Base-by-base conservation (phyloP, 805 yeast genomes). In the Ogataea methylovora region DNA sequence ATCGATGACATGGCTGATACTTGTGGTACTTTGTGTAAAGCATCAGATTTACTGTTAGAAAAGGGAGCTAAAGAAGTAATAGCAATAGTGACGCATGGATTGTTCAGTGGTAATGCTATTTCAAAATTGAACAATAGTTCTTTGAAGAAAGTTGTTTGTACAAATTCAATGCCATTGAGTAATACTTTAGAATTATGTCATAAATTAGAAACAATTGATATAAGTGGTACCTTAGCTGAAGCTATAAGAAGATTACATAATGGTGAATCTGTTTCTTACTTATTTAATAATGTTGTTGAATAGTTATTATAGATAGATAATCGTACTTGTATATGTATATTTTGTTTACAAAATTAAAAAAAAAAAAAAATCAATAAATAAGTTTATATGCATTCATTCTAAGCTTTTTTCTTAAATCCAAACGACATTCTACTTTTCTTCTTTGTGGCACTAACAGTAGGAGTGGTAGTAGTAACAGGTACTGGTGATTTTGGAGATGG, bases 1-100 rank as follows among this genome's bases (percentile, higher is more conserved):
- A 84, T 90, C 23, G 98, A 90, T 58, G 98, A 90, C 56, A 92
- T 90, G 94, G 97, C 97, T 25, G 98, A 90, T 54, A 90, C 98
- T 5, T 90, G 97, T 62, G 97, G 98, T 27, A 90, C 98, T 2
- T 66, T 90, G 44, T 92, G 85, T 43, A 90, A 90, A 60, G 97
- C 97, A 1, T 90, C 95, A 9, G 94, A 90, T 42, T 77, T 88
- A 5, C 65, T 90, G 40, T 62, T 87, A 44, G 79, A 73, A 16
- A 78, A 85, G 44, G 84, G 87, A 21, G 97, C 98, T 4, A 68
- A 73, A 39, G 72, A 76, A 42, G 97, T 92, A 17, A 74, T 90
- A 43, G 95, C 97, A 10, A 81, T 92, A 33, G 96, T 90, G 9
- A 90, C 97, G 1, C 98, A 90, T 54, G 98, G 97, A 36, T 84